These are phyloP conservation scores for Trichosanthes cucumerina DNA, from an alignment of 306 rosid species.

Conservation along the genomic window DNA sequence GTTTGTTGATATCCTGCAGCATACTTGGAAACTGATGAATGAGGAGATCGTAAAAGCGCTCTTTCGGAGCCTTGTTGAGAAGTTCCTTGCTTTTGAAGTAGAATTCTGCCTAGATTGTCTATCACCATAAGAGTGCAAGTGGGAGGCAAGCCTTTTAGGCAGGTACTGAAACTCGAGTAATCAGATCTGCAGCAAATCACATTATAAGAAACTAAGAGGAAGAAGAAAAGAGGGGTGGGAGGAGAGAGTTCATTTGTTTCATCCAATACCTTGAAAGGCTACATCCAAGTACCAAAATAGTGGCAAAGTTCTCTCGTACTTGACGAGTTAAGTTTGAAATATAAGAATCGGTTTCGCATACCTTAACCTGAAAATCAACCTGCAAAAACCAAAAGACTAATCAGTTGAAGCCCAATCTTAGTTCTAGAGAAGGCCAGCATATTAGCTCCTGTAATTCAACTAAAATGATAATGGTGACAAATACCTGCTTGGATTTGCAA, in stretches of 20 bases:
- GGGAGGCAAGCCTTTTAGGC: conserved; percentile 32
- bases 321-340: conserved; percentile 29
- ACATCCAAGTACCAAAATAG: conserved; percentile 33
- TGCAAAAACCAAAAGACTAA: conserved; percentile 9
- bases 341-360: conserved; percentile 25
- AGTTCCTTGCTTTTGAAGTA: conserved; percentile 28
- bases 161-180: conserved; percentile 14
- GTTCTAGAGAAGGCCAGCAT: neutral
- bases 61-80: conserved; percentile 31
- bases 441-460: neutral
- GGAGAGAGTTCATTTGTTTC: neutral
- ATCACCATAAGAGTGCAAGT: conserved; percentile 36
- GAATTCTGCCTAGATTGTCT: conserved; percentile 24
- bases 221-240: conserved; percentile 1
- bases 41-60: conserved; percentile 16
- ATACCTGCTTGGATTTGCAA: conserved; percentile 36
- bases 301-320: conserved; percentile 27
- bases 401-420: neutral
- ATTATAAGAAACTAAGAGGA: conserved; percentile 4
- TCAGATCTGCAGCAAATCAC: conserved; percentile 22
- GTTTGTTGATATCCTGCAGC: neutral
- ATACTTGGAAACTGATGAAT: conserved; percentile 10
- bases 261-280: conserved; percentile 28
- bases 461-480: neutral
- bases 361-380: conserved; percentile 42